Evolutionary conservation across 2,329 filamentous ascomycete genomes (phyloP).

Genomic region (Emericellopsis atlantica): DNA sequence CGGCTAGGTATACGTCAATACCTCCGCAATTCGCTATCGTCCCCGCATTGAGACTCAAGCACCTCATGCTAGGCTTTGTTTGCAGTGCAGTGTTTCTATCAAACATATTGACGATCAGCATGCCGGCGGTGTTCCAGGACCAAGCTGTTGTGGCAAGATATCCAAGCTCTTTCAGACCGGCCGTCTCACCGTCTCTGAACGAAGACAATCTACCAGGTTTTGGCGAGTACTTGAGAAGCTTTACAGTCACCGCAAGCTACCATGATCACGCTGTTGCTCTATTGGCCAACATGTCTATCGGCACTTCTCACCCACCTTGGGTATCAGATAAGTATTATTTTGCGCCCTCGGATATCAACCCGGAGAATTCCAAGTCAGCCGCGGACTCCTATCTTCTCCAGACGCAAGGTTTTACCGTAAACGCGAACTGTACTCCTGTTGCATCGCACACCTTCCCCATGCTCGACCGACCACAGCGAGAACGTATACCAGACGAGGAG

Average conservation of each 20-base stretch:
- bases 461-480: not conserved
- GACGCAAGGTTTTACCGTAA: slow-evolving; percentile 15
- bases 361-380: not conserved
- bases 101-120: slow-evolving; percentile 38
- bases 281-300: slow-evolving; percentile 29
- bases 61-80: slow-evolving; percentile 31
- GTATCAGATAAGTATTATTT: slow-evolving; percentile 30
- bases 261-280: slow-evolving; percentile 18
- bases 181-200: slow-evolving; percentile 7
- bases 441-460: not conserved
- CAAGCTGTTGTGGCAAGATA: not conserved
- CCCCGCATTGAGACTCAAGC: slow-evolving; percentile 27
- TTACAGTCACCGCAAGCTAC: not conserved
- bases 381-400: slow-evolving; percentile 4
- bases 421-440: slow-evolving; percentile 9
- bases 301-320: slow-evolving; percentile 36
- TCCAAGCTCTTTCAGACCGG: slow-evolving; percentile 5
- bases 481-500: not conserved
- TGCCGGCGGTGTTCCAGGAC: slow-evolving; percentile 38
- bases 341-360: slow-evolving; percentile 16
- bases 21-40: slow-evolving; percentile 39
- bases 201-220: slow-evolving; percentile 7
- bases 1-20: slow-evolving; percentile 36
- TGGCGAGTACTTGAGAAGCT: not conserved
- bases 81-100: slow-evolving; percentile 34